phyloP scores from a whole-genome alignment of 305 asterid genomes.

The Rubia occidens region DNA sequence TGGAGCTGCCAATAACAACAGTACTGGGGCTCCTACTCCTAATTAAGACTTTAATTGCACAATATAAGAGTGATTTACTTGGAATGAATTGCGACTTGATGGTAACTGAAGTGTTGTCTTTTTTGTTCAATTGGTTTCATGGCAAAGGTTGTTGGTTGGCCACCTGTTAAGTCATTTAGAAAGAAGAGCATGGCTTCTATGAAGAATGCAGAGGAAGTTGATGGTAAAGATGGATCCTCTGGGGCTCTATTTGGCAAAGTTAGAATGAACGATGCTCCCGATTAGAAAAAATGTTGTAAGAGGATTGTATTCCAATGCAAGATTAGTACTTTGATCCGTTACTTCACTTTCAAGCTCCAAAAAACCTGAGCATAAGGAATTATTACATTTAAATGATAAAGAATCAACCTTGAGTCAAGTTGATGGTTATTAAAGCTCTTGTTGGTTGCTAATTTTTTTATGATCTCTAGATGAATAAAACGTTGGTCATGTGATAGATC shows the following conservation, averaged over 20 bases:
- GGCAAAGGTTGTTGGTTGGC: constrained; percentile 80
- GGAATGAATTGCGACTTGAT: background rate
- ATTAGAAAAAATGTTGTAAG: constrained; percentile 16
- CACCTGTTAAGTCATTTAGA: constrained; percentile 53
- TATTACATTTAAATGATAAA: background rate
- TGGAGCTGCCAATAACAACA: constrained; percentile 18
- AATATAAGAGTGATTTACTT: background rate
- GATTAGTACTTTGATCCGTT: constrained; percentile 10
- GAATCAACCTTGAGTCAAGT: background rate
- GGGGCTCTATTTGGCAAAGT: constrained; percentile 54
- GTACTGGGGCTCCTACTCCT: constrained; percentile 41
- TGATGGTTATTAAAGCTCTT: no score
- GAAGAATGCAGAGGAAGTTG: constrained; percentile 48
- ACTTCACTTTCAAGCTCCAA: constrained; percentile 5
- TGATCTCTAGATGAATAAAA: no score
- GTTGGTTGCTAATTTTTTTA: no score
- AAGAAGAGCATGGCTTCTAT: constrained; percentile 42
- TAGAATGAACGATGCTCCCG: constrained; percentile 75
- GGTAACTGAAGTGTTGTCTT: background rate
- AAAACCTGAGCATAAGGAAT: constrained; percentile 3
- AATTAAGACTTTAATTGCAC: constrained; percentile 33
- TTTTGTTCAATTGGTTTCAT: constrained; percentile 27
- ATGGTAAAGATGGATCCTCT: constrained; percentile 36
- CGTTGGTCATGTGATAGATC: no score
- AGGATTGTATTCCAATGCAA: constrained; percentile 1